Percentiles rank a stretch among this genome's conserved stretches.
Conservation (phyloP, 2,329 filamentous ascomycete genomes). For the Aspergillus japonicus region DNA sequence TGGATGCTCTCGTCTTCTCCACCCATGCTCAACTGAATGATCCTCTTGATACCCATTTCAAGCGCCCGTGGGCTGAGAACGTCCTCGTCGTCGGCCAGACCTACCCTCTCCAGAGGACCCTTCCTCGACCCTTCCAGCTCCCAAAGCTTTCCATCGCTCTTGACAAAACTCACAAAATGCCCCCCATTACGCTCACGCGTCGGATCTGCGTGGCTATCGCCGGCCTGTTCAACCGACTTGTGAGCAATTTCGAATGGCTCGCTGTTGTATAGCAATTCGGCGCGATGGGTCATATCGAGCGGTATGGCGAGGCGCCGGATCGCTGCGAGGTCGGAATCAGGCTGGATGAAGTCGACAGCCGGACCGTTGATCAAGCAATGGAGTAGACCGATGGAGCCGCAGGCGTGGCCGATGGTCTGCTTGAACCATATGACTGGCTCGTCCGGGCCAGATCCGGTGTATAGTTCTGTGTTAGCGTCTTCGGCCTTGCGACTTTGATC, state of each 20-base stretch:
- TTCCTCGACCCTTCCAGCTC: conserved; percentile 35
- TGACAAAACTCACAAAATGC: conserved; percentile 38
- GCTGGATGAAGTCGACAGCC: conserved; percentile 39
- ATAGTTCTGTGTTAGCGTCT: conserved; percentile 24
- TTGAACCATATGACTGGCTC: conserved; percentile 60
- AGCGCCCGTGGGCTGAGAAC: conserved; percentile 30
- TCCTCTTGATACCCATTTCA: conserved; percentile 8
- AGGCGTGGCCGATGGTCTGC: conserved; percentile 59
- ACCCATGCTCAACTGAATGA: not conserved
- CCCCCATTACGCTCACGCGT: conserved; percentile 3
- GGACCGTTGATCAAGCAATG: conserved; percentile 55
- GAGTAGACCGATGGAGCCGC: conserved; percentile 58
- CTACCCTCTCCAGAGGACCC: conserved; percentile 31
- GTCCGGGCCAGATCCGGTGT: conserved; percentile 46
- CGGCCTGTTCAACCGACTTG: conserved; percentile 12
- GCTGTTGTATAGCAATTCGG: conserved; percentile 51
- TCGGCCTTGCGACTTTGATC: conserved; percentile 1
- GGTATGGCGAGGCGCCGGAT: conserved; percentile 47
- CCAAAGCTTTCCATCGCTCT: conserved; percentile 34
- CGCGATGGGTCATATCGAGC: conserved; percentile 47
- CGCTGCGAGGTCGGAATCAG: conserved; percentile 45
- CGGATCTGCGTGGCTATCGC: conserved; percentile 4
- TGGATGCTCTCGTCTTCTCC: not conserved
- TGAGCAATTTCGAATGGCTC: conserved; percentile 27
- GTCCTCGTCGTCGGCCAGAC: conserved; percentile 30